These are phyloP conservation scores for Protea cynaroides DNA, from an alignment of 164 flowering plant genomes.

Conservation along the genomic window DNA sequence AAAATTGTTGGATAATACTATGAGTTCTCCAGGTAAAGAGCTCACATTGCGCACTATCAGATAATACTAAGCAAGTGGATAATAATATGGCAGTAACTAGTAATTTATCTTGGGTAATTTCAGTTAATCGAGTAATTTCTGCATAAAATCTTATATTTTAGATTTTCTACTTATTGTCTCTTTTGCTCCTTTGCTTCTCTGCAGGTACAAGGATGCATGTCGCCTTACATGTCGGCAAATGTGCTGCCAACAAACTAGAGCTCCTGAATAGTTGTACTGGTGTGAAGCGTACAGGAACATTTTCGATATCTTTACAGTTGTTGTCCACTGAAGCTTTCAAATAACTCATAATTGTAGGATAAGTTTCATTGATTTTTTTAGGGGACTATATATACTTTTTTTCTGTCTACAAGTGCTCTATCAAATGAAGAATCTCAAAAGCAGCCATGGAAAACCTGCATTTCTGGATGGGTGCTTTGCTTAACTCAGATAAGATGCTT, in stretches of 20 bases:
- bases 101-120: no score
- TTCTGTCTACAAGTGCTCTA: neutral
- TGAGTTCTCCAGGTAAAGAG: no score
- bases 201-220: slow-evolving; percentile 62
- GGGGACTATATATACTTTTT: neutral
- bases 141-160: no score
- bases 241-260: slow-evolving; percentile 35
- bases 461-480: neutral
- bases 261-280: neutral
- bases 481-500: no score
- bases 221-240: slow-evolving; percentile 67
- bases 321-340: no score
- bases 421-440: slow-evolving; percentile 3
- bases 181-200: neutral
- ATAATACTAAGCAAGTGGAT: no score
- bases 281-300: neutral
- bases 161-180: no score
- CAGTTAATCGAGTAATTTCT: no score
- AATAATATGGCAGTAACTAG: no score
- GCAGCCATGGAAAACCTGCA: neutral
- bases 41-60: no score
- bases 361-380: neutral
- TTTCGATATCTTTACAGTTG: neutral
- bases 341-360: neutral
- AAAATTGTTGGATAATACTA: no score